Conservation (phyloP, 805 yeast species). For the Yarrowia sp. region DNA sequence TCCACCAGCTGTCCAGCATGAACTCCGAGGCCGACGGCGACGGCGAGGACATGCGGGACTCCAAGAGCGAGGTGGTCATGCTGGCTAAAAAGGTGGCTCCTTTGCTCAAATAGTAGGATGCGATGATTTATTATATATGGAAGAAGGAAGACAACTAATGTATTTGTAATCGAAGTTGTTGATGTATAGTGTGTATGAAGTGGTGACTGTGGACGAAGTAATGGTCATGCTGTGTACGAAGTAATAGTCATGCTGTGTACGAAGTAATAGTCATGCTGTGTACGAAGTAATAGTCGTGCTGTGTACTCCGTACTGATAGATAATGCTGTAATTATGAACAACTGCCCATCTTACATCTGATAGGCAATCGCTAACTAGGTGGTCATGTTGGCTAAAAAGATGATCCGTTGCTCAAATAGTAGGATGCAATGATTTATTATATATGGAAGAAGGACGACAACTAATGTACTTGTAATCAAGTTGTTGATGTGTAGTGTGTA, state of each 20-base stretch:
- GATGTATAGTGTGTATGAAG: neutral
- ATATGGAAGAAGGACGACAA: slow-evolving; percentile 24
- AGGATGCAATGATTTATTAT: slow-evolving; percentile 24
- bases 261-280: too few relatives aligned
- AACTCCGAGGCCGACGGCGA: slow-evolving; percentile 20
- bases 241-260: too few relatives aligned
- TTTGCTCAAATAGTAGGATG: slow-evolving; percentile 24
- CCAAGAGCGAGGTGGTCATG: slow-evolving; percentile 27
- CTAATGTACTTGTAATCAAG: slow-evolving; percentile 23
- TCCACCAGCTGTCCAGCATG: slow-evolving; percentile 38
- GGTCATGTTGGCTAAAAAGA: slow-evolving; percentile 27
- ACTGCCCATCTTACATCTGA: too few relatives aligned
- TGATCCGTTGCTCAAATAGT: slow-evolving; percentile 26
- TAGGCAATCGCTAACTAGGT: too few relatives aligned
- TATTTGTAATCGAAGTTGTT: slow-evolving; percentile 6
- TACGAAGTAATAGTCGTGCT: too few relatives aligned
- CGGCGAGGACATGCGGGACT: slow-evolving; percentile 23
- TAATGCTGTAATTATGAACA: too few relatives aligned
- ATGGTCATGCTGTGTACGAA: neutral
- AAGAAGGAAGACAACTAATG: slow-evolving; percentile 26
- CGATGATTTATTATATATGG: slow-evolving; percentile 24
- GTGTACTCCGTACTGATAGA: too few relatives aligned
- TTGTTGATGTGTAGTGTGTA: neutral
- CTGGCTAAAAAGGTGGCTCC: slow-evolving; percentile 27
- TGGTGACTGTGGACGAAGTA: too few relatives aligned